Conservation (phyloP, 129 eudicot genomes). For the Cynara cardunculus region DNA sequence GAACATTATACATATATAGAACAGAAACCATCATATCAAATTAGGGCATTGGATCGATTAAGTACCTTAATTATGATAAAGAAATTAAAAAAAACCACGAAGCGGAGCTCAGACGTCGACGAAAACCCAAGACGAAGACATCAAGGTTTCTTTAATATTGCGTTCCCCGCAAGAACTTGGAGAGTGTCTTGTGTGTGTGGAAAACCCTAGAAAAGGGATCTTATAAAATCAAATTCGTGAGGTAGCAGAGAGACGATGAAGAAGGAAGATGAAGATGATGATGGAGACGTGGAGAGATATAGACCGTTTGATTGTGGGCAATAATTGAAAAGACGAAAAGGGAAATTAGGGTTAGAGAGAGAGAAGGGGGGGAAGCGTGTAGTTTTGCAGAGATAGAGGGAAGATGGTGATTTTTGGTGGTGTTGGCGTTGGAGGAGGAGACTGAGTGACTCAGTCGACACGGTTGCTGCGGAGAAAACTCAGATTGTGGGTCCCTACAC, state of each 20-base stretch:
- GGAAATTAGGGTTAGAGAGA: constrained; percentile 22
- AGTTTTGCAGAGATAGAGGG: constrained; percentile 34
- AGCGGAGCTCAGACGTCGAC: constrained; percentile 16
- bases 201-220: constrained; percentile 53
- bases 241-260: constrained; percentile 22
- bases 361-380: constrained; percentile 8
- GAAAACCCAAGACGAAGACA: neutral
- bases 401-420: constrained; percentile 43
- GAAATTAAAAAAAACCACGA: neutral
- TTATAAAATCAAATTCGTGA: constrained; percentile 6
- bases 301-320: constrained; percentile 39
- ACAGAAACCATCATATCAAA: neutral
- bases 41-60: constrained; percentile 23
- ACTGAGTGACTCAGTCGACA: constrained; percentile 38
- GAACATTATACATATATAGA: neutral
- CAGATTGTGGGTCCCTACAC: neutral
- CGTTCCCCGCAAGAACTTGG: neutral
- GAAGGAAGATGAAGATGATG: constrained; percentile 41
- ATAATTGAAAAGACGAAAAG: constrained; percentile 32
- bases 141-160: neutral
- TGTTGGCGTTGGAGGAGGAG: constrained; percentile 40
- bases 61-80: constrained; percentile 25
- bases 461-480: constrained; percentile 18
- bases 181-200: constrained; percentile 1
- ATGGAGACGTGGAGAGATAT: constrained; percentile 43